phyloP scores from a whole-genome alignment of 164 flowering plant species.

The Piper betle region DNA sequence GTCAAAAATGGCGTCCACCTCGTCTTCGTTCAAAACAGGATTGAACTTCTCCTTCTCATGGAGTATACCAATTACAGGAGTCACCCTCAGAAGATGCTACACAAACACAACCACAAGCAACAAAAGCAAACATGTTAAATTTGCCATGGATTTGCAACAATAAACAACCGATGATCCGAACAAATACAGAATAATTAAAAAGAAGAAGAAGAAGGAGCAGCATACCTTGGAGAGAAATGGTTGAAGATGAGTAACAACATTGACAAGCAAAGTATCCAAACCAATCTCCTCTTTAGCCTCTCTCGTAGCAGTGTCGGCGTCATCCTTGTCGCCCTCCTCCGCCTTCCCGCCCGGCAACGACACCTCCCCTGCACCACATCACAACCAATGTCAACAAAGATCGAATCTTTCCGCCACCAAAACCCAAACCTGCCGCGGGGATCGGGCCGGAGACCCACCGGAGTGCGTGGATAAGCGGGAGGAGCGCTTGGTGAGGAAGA shows the following conservation, averaged over 20 bases:
- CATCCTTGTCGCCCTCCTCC: constrained; percentile 75
- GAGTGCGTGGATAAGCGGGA: constrained; percentile 44
- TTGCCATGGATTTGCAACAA: not conserved
- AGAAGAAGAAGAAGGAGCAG: not conserved
- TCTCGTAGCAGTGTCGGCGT: constrained; percentile 62
- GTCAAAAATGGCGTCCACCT: constrained; percentile 76
- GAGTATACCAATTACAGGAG: constrained; percentile 80
- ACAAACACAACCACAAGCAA: not conserved
- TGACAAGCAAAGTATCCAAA: constrained; percentile 73
- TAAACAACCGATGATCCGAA: not conserved
- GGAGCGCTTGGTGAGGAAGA: constrained; percentile 54
- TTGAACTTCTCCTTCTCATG: constrained; percentile 43
- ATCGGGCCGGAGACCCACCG: constrained; percentile 16
- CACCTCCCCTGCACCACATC: constrained; percentile 56
- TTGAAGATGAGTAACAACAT: constrained; percentile 60
- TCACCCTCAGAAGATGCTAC: constrained; percentile 24
- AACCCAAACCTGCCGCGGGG: too few species aligned
- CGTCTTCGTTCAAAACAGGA: constrained; percentile 54
- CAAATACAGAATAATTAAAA: not conserved
- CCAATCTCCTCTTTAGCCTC: constrained; percentile 96
- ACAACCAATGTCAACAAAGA: not conserved
- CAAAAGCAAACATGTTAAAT: not conserved
- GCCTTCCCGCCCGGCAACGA: constrained; percentile 92
- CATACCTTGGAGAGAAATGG: constrained; percentile 79
- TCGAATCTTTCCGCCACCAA: too few species aligned